Conservation (phyloP, 345 rosid species). For the Eucalyptus guilfoylei region DNA sequence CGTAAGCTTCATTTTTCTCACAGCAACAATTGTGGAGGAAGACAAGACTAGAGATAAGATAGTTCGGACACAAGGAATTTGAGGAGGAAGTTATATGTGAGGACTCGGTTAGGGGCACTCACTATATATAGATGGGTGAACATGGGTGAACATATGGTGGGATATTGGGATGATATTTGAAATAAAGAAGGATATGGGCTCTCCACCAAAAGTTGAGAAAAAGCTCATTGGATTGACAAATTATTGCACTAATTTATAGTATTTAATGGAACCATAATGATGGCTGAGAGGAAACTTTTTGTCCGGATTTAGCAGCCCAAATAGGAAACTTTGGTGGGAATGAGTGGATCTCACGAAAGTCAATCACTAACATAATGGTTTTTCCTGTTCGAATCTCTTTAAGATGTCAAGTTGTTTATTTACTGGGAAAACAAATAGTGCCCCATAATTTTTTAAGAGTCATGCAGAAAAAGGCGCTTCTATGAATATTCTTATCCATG, state of each 20-base stretch:
- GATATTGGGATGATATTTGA: neutral
- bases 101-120: neutral
- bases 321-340: slow-evolving; percentile 5
- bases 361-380: neutral
- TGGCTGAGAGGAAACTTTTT: neutral
- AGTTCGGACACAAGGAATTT: neutral
- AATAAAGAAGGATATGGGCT: neutral
- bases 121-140: neutral
- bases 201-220: neutral
- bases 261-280: neutral
- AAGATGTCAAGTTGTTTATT: neutral
- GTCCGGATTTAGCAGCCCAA: neutral
- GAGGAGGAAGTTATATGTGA: neutral
- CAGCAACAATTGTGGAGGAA: neutral
- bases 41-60: neutral
- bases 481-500: neutral
- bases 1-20: slow-evolving; percentile 4
- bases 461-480: neutral
- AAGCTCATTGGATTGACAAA: neutral
- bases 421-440: neutral
- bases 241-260: neutral
- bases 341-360: neutral
- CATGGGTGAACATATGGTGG: neutral
- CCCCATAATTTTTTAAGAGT: neutral
- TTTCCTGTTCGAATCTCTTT: neutral